Evolutionary conservation across 2,329 filamentous ascomycete genomes (phyloP).

Genomic region (Cercospora sp.): DNA sequence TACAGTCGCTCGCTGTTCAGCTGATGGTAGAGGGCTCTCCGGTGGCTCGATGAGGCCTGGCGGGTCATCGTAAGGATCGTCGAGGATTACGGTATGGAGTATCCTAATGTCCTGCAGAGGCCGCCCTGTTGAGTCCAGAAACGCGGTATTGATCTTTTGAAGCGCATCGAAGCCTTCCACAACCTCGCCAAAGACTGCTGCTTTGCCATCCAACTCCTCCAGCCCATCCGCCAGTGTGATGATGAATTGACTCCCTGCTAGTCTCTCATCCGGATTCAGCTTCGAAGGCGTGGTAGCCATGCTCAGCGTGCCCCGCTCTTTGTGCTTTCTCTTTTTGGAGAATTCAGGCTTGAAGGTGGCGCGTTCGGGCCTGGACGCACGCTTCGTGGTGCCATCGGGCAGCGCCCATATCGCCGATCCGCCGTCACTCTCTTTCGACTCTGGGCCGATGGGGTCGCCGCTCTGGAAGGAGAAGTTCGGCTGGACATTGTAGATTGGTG

Average conservation of each 20-base stretch:
- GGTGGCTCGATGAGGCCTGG: slow-evolving; percentile 72
- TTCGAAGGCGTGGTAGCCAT: slow-evolving; percentile 87
- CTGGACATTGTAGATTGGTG: slow-evolving; percentile 86
- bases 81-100: slow-evolving; percentile 85
- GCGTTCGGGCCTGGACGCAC: slow-evolving; percentile 57
- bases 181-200: slow-evolving; percentile 91
- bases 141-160: slow-evolving; percentile 88
- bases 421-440: slow-evolving; percentile 82
- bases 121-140: slow-evolving; percentile 80
- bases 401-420: slow-evolving; percentile 91
- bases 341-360: slow-evolving; percentile 73
- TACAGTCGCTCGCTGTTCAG: slow-evolving; percentile 85
- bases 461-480: slow-evolving; percentile 96
- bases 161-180: slow-evolving; percentile 94
- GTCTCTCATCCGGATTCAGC: slow-evolving; percentile 74
- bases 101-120: slow-evolving; percentile 94
- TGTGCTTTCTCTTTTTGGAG: slow-evolving; percentile 82
- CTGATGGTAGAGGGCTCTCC: slow-evolving; percentile 76
- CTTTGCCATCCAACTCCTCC: slow-evolving; percentile 88
- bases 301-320: slow-evolving; percentile 87
- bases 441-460: slow-evolving; percentile 87
- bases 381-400: slow-evolving; percentile 63
- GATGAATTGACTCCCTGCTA: slow-evolving; percentile 91
- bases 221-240: slow-evolving; percentile 87
- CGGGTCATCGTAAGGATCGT: slow-evolving; percentile 89